phyloP scores from a whole-genome alignment of 2,329 filamentous ascomycete species.

The Echinosphaeria canescens region DNA sequence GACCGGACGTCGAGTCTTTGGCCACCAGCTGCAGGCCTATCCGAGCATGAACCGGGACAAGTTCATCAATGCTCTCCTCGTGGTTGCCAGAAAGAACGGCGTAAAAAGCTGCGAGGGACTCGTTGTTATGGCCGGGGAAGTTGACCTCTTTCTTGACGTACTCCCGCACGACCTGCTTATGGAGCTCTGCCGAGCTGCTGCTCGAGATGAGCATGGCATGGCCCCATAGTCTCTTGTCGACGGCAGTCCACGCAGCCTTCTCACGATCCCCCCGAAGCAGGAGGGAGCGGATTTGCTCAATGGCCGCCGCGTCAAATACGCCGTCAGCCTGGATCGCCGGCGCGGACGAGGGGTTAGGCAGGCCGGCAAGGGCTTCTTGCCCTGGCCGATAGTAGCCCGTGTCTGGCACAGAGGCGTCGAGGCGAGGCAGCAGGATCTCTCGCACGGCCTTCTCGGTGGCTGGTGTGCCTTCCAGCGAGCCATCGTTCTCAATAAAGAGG shows the following conservation, averaged over 20 bases:
- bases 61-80: constrained; percentile 86
- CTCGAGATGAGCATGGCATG: constrained; percentile 83
- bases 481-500: constrained; percentile 72
- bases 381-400: too few relatives aligned
- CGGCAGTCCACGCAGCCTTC: constrained; percentile 81
- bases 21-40: constrained; percentile 84
- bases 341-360: constrained; percentile 7
- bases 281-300: constrained; percentile 51
- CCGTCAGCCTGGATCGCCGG: constrained; percentile 24
- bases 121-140: constrained; percentile 54
- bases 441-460: constrained; percentile 56
- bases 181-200: constrained; percentile 58
- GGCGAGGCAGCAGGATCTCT: constrained; percentile 43
- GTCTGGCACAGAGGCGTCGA: constrained; percentile 5
- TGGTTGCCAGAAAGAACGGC: constrained; percentile 85
- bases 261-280: constrained; percentile 69
- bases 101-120: constrained; percentile 80
- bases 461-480: constrained; percentile 50
- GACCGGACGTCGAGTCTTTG: constrained; percentile 36
- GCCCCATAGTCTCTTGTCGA: constrained; percentile 86
- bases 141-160: constrained; percentile 94
- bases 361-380: too few relatives aligned
- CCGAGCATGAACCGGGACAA: constrained; percentile 80
- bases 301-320: constrained; percentile 41
- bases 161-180: constrained; percentile 86